A percentile compares a stretch with the other conserved stretches of the same genome.
phyloP scores from a whole-genome alignment of 305 asterid species.

The Fraxinus angustifolia region DNA sequence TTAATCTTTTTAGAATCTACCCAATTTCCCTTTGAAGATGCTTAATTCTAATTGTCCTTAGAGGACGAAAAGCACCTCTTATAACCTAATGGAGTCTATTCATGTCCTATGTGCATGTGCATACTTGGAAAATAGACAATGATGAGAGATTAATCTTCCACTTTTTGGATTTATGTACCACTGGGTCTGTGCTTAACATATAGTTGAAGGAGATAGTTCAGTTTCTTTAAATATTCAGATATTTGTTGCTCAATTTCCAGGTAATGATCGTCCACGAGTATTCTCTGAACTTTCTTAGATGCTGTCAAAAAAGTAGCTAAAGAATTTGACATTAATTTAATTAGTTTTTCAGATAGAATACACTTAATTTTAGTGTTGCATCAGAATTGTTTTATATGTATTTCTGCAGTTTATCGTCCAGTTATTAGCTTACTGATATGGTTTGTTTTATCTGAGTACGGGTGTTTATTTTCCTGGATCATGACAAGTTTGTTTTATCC shows the following conservation, averaged over 20 bases:
- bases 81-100: too few relatives aligned
- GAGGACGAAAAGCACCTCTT: too few relatives aligned
- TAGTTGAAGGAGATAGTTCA: not conserved
- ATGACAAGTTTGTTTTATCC: too few relatives aligned
- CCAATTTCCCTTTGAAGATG: too few relatives aligned
- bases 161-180: too few relatives aligned
- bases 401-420: not conserved
- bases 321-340: not conserved
- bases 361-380: not conserved
- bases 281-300: not conserved
- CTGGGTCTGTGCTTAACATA: not conserved
- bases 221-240: slow-evolving; percentile 3
- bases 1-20: too few relatives aligned
- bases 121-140: too few relatives aligned
- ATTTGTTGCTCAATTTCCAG: not conserved
- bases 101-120: too few relatives aligned
- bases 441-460: not conserved
- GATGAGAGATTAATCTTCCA: too few relatives aligned
- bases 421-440: not conserved
- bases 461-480: too few relatives aligned
- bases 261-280: not conserved
- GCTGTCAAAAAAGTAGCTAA: not conserved
- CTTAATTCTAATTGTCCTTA: too few relatives aligned
- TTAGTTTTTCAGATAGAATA: not conserved
- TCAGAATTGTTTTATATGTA: not conserved